A percentile compares a stretch with the other conserved stretches of the same genome.
Evolutionary conservation across 2,329 filamentous ascomycete genomes (phyloP).

Genomic region (Blastomyces gilchristii): DNA sequence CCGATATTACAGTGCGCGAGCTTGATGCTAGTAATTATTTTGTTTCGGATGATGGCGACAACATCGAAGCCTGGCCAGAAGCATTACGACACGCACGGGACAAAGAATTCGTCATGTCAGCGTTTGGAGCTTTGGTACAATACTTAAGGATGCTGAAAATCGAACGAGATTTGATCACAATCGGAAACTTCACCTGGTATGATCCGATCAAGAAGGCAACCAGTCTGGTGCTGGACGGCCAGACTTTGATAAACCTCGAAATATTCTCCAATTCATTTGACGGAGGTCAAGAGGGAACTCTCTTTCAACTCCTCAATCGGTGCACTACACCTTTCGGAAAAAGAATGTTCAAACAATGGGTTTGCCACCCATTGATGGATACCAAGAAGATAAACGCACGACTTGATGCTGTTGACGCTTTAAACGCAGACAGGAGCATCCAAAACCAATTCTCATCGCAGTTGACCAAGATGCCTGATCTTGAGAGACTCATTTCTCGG

Average conservation of each 20-base stretch:
- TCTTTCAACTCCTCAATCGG: conserved; percentile 83
- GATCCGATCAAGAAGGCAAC: conserved; percentile 84
- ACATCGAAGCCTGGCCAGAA: conserved; percentile 64
- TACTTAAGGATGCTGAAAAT: conserved; percentile 83
- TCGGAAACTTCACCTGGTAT: conserved; percentile 85
- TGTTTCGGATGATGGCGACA: conserved; percentile 45
- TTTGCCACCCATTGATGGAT: conserved; percentile 88
- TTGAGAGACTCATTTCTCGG: conserved; percentile 86
- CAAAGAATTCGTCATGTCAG: conserved; percentile 79
- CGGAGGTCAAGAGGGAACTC: conserved; percentile 70
- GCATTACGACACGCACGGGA: conserved; percentile 60
- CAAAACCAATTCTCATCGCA: conserved; percentile 83
- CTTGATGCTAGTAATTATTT: conserved; percentile 76
- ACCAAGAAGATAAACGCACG: conserved; percentile 82
- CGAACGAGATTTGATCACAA: conserved; percentile 73
- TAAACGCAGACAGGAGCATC: conserved; percentile 71
- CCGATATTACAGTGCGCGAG: conserved; percentile 70
- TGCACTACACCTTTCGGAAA: conserved; percentile 97
- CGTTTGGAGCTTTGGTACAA: conserved; percentile 76
- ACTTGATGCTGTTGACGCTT: conserved; percentile 82
- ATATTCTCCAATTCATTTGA: conserved; percentile 90
- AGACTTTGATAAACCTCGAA: conserved; percentile 96
- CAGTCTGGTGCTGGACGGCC: conserved; percentile 84
- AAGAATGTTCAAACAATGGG: conserved; percentile 89
- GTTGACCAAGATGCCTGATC: conserved; percentile 81